Percentiles rank a stretch among this genome's conserved stretches.
These are phyloP conservation scores for Theobroma grandiflorum DNA, from an alignment of 441 rosid genomes.

Conservation along the genomic window DNA sequence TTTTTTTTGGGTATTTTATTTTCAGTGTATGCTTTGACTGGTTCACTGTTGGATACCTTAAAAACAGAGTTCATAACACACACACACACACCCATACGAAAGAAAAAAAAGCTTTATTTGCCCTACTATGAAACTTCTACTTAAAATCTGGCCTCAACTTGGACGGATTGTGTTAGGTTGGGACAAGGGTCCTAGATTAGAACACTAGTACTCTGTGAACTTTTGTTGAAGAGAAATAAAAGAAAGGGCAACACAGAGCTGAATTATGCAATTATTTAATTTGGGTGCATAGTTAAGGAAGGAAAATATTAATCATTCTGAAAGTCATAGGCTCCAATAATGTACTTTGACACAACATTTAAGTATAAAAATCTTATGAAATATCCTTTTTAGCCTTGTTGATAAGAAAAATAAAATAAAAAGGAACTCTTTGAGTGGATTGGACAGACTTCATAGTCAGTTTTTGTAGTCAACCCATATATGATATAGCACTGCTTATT, in stretches of 20 bases:
- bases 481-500: slow-evolving; percentile 9
- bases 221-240: background rate
- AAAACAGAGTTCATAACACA: background rate
- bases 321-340: background rate
- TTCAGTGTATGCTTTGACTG: background rate
- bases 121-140: background rate
- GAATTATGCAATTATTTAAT: background rate
- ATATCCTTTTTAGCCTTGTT: background rate
- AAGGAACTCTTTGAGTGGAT: background rate
- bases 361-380: background rate
- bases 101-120: background rate
- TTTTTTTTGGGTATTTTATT: slow-evolving; percentile 10
- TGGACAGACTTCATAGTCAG: background rate
- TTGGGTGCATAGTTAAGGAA: background rate
- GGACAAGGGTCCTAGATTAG: background rate
- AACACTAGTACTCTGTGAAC: background rate
- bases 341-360: background rate
- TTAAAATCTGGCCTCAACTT: background rate
- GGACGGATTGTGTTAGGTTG: background rate
- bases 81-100: no score
- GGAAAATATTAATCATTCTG: background rate
- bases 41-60: background rate
- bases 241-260: background rate
- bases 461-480: background rate
- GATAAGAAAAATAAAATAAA: background rate